Conservation (phyloP, 495 filamentous ascomycete genomes). For the Penicillium soppii region DNA sequence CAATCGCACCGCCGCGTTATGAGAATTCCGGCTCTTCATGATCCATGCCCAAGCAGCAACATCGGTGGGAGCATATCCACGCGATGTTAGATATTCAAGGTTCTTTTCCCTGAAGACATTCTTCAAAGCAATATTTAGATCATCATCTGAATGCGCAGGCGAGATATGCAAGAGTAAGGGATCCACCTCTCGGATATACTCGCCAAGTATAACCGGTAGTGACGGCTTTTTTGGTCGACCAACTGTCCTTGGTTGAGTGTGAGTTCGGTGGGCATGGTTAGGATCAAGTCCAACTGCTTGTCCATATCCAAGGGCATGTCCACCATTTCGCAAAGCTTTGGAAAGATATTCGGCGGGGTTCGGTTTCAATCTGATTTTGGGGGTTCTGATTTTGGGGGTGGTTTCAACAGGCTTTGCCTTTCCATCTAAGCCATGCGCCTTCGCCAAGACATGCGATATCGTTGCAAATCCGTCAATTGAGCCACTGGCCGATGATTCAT, state of each 20-base stretch:
- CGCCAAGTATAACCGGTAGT: constrained; percentile 37
- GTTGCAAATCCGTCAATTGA: neutral
- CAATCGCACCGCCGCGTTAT: constrained; percentile 42
- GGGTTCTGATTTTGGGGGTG: neutral
- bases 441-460: neutral
- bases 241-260: constrained; percentile 4
- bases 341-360: constrained; percentile 38
- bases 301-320: constrained; percentile 17
- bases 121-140: constrained; percentile 27
- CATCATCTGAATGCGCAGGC: neutral
- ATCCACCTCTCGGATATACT: constrained; percentile 41
- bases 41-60: constrained; percentile 61
- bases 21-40: constrained; percentile 40
- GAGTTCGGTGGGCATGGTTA: neutral
- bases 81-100: constrained; percentile 31
- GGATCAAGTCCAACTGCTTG: neutral
- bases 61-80: constrained; percentile 47
- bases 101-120: constrained; percentile 35
- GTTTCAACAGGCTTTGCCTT: neutral
- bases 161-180: constrained; percentile 21
- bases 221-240: constrained; percentile 18
- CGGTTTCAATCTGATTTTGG: constrained; percentile 11
- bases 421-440: neutral
- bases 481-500: neutral
- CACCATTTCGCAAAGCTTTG: constrained; percentile 30